Evolutionary conservation across 2,329 filamentous ascomycete species (phyloP), one percentile per base, ranked within the genome.

Genomic region (Neopestalotiopsis clavispora): DNA sequence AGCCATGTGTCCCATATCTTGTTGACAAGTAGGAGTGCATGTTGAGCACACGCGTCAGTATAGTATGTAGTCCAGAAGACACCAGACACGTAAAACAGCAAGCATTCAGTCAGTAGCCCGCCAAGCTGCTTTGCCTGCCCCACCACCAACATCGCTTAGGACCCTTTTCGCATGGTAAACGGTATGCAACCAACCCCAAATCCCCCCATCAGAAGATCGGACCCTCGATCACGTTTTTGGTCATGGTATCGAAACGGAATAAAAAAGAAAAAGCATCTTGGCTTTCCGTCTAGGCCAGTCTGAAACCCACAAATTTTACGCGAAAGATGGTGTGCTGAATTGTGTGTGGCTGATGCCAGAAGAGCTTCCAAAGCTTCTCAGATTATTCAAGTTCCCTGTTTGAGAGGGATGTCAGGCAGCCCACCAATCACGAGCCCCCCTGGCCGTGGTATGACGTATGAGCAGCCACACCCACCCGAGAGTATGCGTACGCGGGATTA

Each of bases 301-400:
- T 52, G 45, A 52, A 52, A 20, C 45, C 45, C 45, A 52, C 45
- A 17, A 38, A n/a, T 52, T 52, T 52, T 52, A n/a, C 14, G 17
- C 45, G 42, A n/a, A 52, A 52, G 45, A 9, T 52, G 45, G 45
- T 52, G 45, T 52, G 45, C 45, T 49, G 13, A 17, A 64, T 10
- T 45, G 61, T 17, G 61, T 64, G 61, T 64, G 61, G 61, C 61
- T 64, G 61, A 64, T 12, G 59, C n/a, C 23, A 28, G 23, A 28
- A 38, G 10, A 14, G 57, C 17, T 14, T 4, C 10, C 5, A 34
- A 34, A 62, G 20, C 30, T 40, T 40, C n/a, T 13, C 23, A 38
- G 40, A 64, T 64, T 40, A 12, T 10, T 13, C 23, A 38, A 20
- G 49, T 64, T 64, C 61, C 61, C 61, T 64, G 61, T 64, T 64